A percentile compares a stretch with the other conserved stretches of the same genome.
Conservation (phyloP, 805 yeast species). For the Spathaspora boniae region DNA sequence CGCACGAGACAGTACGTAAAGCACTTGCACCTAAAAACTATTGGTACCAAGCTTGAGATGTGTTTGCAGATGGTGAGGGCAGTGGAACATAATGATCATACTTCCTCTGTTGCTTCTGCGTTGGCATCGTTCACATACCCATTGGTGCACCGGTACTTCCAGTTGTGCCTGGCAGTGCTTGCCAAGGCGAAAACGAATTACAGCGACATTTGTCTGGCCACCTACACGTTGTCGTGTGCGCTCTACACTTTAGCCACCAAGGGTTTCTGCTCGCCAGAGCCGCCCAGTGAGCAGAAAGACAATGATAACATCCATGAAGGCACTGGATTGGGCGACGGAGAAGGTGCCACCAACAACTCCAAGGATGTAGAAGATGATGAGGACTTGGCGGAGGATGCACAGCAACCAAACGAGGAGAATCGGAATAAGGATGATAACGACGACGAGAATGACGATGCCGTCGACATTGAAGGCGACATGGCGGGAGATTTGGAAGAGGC, state of each 20-base stretch:
- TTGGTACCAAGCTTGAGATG: slow-evolving; percentile 31
- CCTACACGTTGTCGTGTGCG: slow-evolving; percentile 53
- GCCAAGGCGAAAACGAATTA: slow-evolving; percentile 48
- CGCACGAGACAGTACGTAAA: slow-evolving; percentile 41
- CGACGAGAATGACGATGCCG: slow-evolving; percentile 83
- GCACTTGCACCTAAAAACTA: slow-evolving; percentile 35
- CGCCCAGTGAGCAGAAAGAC: slow-evolving; percentile 61
- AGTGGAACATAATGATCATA: slow-evolving; percentile 33
- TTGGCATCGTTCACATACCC: slow-evolving; percentile 59
- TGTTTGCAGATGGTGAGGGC: slow-evolving; percentile 32
- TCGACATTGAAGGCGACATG: slow-evolving; percentile 95
- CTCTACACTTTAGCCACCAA: slow-evolving; percentile 62
- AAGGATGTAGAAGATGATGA: slow-evolving; percentile 91
- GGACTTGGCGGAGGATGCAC: slow-evolving; percentile 76
- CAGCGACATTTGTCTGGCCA: slow-evolving; percentile 53
- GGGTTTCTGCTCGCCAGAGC: slow-evolving; percentile 93
- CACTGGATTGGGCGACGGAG: slow-evolving; percentile 91
- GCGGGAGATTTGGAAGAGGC: slow-evolving; percentile 87
- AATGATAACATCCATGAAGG: slow-evolving; percentile 69
- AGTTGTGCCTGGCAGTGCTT: slow-evolving; percentile 43
- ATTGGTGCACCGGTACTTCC: slow-evolving; percentile 55
- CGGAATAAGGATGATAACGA: slow-evolving; percentile 53
- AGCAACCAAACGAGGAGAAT: slow-evolving; percentile 73
- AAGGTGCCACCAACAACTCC: slow-evolving; percentile 76
- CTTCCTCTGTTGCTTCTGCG: slow-evolving; percentile 43